Conservation (phyloP, 1,139 yeast genomes). For the Hansenula sp. region DNA sequence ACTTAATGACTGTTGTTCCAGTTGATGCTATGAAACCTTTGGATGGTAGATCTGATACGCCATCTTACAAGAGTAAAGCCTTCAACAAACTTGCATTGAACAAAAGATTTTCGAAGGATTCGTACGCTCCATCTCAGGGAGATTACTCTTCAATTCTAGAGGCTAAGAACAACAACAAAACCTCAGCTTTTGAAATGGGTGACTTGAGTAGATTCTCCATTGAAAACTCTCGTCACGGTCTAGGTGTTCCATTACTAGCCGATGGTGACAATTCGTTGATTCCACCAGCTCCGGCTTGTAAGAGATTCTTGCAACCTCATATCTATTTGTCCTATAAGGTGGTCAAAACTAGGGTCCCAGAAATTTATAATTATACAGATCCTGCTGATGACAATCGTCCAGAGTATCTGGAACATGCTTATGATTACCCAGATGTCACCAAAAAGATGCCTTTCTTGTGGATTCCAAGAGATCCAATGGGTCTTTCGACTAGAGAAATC, state of each 20-base stretch:
- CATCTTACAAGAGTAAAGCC: constrained; percentile 34
- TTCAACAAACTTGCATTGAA: neutral
- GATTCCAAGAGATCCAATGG: constrained; percentile 86
- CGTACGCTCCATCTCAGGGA: constrained; percentile 4
- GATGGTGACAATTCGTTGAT: constrained; percentile 36
- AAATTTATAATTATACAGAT: constrained; percentile 37
- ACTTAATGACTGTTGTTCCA: constrained; percentile 56
- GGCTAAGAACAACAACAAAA: neutral
- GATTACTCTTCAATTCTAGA: neutral
- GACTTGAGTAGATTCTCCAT: constrained; percentile 19
- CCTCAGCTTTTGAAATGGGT: constrained; percentile 12
- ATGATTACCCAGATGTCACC: constrained; percentile 67
- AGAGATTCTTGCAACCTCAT: constrained; percentile 64
- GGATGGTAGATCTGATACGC: constrained; percentile 66
- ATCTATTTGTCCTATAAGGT: constrained; percentile 53
- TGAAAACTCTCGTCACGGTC: constrained; percentile 14
- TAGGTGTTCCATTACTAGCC: constrained; percentile 41
- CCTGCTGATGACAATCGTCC: constrained; percentile 32
- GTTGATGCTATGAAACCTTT: constrained; percentile 60
- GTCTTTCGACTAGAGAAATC: constrained; percentile 63
- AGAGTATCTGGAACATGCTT: constrained; percentile 48
- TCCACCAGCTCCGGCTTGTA: constrained; percentile 34
- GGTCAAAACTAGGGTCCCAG: constrained; percentile 53
- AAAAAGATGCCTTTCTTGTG: constrained; percentile 71
- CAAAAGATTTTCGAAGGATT: constrained; percentile 8